phyloP scores from a whole-genome alignment of 2,329 filamentous ascomycete species.

The Gnomoniopsis smithogilvyi region DNA sequence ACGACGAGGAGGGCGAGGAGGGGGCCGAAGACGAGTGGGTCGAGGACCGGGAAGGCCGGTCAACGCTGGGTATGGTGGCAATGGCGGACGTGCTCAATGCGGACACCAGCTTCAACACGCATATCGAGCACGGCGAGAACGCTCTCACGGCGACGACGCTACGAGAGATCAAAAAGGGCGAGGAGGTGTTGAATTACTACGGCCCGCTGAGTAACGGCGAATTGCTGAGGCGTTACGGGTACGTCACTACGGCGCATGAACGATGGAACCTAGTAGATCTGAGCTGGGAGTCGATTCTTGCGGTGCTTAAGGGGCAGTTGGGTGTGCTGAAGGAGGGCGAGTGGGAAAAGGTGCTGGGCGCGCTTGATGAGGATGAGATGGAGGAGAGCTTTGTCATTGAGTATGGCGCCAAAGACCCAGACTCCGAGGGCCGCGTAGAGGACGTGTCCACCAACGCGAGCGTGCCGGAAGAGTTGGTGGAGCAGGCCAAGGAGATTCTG shows the following conservation, averaged over 20 bases:
- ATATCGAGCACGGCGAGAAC: conserved; percentile 52
- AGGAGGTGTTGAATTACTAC: conserved; percentile 87
- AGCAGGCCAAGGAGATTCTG: conserved; percentile 48
- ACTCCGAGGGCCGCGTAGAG: conserved; percentile 38
- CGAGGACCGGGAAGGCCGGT: conserved; percentile 56
- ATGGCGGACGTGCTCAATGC: conserved; percentile 89
- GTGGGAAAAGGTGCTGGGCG: conserved; percentile 18
- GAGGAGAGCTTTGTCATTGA: conserved; percentile 75
- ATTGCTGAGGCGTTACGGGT: conserved; percentile 80
- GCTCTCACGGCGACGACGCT: conserved; percentile 69
- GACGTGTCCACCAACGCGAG: conserved; percentile 34
- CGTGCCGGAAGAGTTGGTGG: conserved; percentile 48
- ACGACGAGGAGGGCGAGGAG: conserved; percentile 37
- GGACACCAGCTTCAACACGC: conserved; percentile 77
- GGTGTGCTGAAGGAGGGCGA: conserved; percentile 25
- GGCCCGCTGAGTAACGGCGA: conserved; percentile 81
- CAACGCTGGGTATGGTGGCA: conserved; percentile 80
- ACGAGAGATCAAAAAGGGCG: conserved; percentile 63
- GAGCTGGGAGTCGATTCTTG: conserved; percentile 56
- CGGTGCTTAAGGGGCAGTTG: conserved; percentile 38
- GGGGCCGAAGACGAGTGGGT: conserved; percentile 64
- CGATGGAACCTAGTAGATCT: conserved; percentile 83
- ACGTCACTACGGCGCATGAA: conserved; percentile 74
- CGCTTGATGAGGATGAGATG: conserved; percentile 58
- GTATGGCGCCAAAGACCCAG: conserved; percentile 49